These are phyloP conservation scores for Stellera chamaejasme DNA, from an alignment of 345 rosid genomes.

Conservation along the genomic window DNA sequence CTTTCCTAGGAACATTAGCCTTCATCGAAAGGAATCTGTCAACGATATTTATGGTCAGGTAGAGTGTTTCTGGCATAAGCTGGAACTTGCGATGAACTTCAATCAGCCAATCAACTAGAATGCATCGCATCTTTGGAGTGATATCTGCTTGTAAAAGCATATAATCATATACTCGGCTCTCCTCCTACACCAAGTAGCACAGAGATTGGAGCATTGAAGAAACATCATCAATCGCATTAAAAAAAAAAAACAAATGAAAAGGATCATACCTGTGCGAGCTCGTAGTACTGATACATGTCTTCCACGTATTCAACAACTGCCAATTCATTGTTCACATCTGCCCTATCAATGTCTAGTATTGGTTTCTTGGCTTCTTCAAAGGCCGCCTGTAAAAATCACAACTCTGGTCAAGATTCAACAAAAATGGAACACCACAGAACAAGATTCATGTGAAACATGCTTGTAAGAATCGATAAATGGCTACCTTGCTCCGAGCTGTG, in stretches of 20 bases:
- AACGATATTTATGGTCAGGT: constrained; percentile 63
- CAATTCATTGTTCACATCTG: constrained; percentile 52
- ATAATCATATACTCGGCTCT: constrained; percentile 47
- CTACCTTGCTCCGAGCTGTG: constrained; percentile 75
- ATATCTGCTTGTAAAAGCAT: constrained; percentile 66
- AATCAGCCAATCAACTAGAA: constrained; percentile 78
- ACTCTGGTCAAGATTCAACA: neutral
- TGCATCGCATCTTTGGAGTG: constrained; percentile 77
- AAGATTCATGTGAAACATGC: neutral
- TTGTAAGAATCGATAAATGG: neutral
- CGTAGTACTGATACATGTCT: constrained; percentile 79
- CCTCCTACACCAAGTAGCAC: constrained; percentile 27
- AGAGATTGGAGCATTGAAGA: neutral
- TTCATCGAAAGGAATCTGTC: constrained; percentile 68
- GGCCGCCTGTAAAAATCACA: constrained; percentile 32
- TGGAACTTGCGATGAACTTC: constrained; percentile 85
- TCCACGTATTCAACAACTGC: constrained; percentile 86
- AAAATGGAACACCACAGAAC: neutral
- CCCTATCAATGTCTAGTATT: constrained; percentile 51
- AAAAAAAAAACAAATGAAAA: neutral
- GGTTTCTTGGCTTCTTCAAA: constrained; percentile 29
- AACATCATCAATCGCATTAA: no score
- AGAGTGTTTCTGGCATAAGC: constrained; percentile 80
- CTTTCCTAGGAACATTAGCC: constrained; percentile 45
- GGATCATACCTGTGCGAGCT: constrained; percentile 40